These are phyloP conservation scores for Craspedostauros australis DNA, from an alignment of 108 stramenopile genomes.

Conservation along the genomic window DNA sequence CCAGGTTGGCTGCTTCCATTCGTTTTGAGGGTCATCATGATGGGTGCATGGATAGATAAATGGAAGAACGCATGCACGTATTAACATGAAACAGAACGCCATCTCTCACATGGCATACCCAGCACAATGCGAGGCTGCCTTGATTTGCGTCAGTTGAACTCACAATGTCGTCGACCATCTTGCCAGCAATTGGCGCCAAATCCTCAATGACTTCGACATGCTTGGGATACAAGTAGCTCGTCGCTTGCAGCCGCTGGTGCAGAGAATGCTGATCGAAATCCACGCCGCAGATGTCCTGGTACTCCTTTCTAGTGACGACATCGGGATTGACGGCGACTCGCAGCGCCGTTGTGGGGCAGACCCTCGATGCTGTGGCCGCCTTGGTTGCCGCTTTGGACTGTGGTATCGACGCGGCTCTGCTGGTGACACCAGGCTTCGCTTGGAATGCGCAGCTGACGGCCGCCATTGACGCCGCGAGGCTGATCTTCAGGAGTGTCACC, in stretches of 20 bases:
- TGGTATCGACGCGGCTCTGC: too few species aligned
- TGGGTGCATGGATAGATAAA: too few species aligned
- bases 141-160: conserved; percentile 23
- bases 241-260: conserved; percentile 45
- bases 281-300: conserved; percentile 75
- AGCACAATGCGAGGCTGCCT: too few species aligned
- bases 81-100: not conserved
- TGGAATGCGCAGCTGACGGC: conserved; percentile 17
- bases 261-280: conserved; percentile 48
- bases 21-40: not conserved
- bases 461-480: not conserved
- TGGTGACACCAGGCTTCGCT: not conserved
- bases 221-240: conserved; percentile 78
- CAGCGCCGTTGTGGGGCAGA: conserved; percentile 9
- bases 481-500: not conserved
- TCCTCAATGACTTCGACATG: conserved; percentile 90
- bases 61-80: too few species aligned
- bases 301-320: conserved; percentile 72
- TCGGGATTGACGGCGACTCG: conserved; percentile 62
- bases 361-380: too few species aligned
- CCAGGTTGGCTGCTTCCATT: not conserved
- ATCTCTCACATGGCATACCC: not conserved
- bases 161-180: conserved; percentile 80
- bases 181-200: conserved; percentile 70
- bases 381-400: too few species aligned